phyloP scores from a whole-genome alignment of 2,329 filamentous ascomycete species.

The Microcyclospora tardicrescens region DNA sequence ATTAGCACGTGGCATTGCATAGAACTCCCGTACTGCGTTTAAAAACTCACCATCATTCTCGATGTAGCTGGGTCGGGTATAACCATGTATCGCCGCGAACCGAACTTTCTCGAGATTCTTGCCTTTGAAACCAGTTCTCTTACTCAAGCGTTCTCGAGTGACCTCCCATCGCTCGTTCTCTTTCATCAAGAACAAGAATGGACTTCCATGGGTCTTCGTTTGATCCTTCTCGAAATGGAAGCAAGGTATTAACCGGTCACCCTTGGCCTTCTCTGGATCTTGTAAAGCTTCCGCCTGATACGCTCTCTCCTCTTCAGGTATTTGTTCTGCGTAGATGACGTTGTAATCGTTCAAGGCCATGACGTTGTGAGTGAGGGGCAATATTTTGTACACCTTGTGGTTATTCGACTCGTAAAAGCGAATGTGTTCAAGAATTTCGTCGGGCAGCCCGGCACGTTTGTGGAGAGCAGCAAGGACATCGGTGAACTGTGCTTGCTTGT shows the following conservation, averaged over 20 bases:
- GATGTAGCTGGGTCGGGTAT: conserved; percentile 69
- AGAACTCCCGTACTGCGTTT: not conserved
- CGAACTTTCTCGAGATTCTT: conserved; percentile 99
- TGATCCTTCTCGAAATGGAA: conserved; percentile 92
- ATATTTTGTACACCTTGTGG: conserved; percentile 71
- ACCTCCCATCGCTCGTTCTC: conserved; percentile 80
- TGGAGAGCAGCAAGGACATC: conserved; percentile 66
- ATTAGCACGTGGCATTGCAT: conserved; percentile 3
- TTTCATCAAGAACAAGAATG: conserved; percentile 79
- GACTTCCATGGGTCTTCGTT: conserved; percentile 70
- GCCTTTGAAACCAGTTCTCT: conserved; percentile 86
- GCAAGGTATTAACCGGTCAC: conserved; percentile 58
- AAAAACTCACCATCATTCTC: conserved; percentile 58
- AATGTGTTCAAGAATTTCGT: conserved; percentile 60
- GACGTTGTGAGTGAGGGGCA: conserved; percentile 58
- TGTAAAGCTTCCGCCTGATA: conserved; percentile 6
- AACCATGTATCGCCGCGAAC: conserved; percentile 66
- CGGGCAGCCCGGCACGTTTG: conserved; percentile 67
- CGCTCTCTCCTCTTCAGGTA: conserved; percentile 53
- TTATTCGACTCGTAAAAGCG: conserved; percentile 72
- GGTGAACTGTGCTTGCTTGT: conserved; percentile 68
- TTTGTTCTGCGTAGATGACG: conserved; percentile 64
- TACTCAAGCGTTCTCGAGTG: conserved; percentile 87
- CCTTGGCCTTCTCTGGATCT: conserved; percentile 42
- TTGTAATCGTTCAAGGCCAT: conserved; percentile 76